Evolutionary conservation across 345 rosid genomes (phyloP), one percentile per base, ranked within the genome.

Genomic region (Eucalyptus virginea): DNA sequence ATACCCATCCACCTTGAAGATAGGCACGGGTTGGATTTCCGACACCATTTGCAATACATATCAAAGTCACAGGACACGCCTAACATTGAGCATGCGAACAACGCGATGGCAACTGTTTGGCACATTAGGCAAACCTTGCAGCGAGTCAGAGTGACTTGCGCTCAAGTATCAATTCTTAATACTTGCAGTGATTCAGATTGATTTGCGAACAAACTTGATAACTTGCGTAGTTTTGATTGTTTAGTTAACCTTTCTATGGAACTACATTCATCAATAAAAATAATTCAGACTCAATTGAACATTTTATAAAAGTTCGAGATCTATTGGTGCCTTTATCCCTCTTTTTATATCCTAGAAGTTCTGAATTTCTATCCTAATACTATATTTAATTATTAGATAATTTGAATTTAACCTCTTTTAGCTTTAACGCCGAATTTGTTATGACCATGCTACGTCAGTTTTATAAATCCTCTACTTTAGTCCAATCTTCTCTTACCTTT

Each of bases 121-220:
- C 28, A 56, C 62, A 56, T 21, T 9, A 23, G 13, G 26, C 30
- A 56, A 56, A 56, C 28, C 13, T 56, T 56, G 62, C 30, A 56
- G 62, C 12, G 0, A 21, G 12, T 56, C 1, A 24, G 0, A 56
- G 0, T 4, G 62, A 56, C 62, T 56, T 56, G 0, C 6, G 28
- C 62, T 21, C 30, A 56, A 56, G 28, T 56, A 21, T 21, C 62
- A 24, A 56, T 2, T 10, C 0, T 52, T 52, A 52, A 52, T 52
- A 52, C 5, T 24, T 58, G n/a, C 13, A 24, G n/a, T 58, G n/a
- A 58, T 24, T 26, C n/a, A 58, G 0, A 24, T 24, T 58, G 7
- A 58, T 23, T 24, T 10, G 0, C 3, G 0, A 0, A 24, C 65
- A 5, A 24, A 10, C 30, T 58, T 5, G 0, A 26, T 26, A 58